These are phyloP conservation scores for Sporothrix humicola DNA, from an alignment of 2,329 filamentous ascomycete genomes.

Conservation along the genomic window DNA sequence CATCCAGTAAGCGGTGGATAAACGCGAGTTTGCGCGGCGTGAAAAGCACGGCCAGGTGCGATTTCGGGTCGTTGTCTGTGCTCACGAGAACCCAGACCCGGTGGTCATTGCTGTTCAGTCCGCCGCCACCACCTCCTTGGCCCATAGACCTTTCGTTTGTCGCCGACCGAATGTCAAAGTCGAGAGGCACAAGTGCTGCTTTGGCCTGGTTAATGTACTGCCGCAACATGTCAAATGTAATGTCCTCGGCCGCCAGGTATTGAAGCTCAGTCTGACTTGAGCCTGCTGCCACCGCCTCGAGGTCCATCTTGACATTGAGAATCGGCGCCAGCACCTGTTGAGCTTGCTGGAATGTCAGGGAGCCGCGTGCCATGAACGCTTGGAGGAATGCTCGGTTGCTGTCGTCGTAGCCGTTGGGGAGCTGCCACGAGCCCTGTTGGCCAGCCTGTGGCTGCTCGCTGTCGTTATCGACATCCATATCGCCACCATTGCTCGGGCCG, in stretches of 20 bases:
- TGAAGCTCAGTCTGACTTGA: conserved; percentile 62
- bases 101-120: conserved; percentile 52
- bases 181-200: conserved; percentile 74
- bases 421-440: conserved; percentile 20
- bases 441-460: neutral
- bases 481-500: conserved; percentile 14
- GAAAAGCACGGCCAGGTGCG: conserved; percentile 84
- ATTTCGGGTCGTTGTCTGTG: conserved; percentile 80
- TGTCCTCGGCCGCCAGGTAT: conserved; percentile 56
- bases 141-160: conserved; percentile 63
- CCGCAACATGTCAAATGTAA: conserved; percentile 71
- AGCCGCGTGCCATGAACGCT: conserved; percentile 78
- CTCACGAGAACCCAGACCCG: conserved; percentile 87
- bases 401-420: conserved; percentile 56
- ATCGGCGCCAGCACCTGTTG: conserved; percentile 78
- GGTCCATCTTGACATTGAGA: conserved; percentile 57
- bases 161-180: conserved; percentile 82
- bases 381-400: conserved; percentile 89
- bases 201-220: conserved; percentile 74
- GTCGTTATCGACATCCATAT: neutral
- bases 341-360: conserved; percentile 76
- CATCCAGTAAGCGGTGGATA: conserved; percentile 84
- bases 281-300: conserved; percentile 69
- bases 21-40: conserved; percentile 85
- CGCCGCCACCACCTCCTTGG: conserved; percentile 35